phyloP scores from a whole-genome alignment of 2,329 filamentous ascomycete genomes.

The Pseudogymnoascus sp. region DNA sequence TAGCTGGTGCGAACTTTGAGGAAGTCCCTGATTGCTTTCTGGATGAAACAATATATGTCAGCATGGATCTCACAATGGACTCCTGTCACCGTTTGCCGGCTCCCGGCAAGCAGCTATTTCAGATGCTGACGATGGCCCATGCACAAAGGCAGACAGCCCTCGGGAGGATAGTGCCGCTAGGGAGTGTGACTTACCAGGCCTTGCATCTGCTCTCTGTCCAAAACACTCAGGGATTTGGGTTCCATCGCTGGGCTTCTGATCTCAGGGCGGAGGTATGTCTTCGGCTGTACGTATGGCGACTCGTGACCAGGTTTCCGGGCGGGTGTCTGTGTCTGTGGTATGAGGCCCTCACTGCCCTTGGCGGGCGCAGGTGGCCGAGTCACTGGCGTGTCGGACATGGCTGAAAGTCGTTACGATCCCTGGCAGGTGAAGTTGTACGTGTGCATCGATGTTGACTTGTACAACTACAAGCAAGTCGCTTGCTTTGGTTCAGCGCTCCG shows the following conservation, averaged over 20 bases:
- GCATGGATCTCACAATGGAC: not conserved
- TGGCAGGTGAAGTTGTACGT: constrained; percentile 13
- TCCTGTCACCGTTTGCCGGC: not conserved
- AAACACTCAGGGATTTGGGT: constrained; percentile 43
- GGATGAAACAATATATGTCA: constrained; percentile 16
- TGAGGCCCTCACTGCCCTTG: constrained; percentile 17
- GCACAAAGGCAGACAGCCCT: not conserved
- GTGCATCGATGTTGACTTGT: constrained; percentile 14
- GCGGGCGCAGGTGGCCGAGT: constrained; percentile 23
- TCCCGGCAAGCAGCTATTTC: not conserved
- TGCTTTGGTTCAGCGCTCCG: constrained; percentile 8
- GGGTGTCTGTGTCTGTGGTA: constrained; percentile 24
- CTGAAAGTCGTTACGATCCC: constrained; percentile 15
- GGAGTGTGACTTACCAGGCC: constrained; percentile 56
- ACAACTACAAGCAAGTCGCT: constrained; percentile 4
- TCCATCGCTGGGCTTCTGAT: constrained; percentile 26
- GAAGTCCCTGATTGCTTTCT: constrained; percentile 91
- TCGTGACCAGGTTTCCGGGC: constrained; percentile 26
- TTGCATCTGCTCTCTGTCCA: constrained; percentile 71
- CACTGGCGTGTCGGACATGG: constrained; percentile 30
- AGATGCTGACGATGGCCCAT: not conserved
- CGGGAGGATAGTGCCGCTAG: constrained; percentile 1
- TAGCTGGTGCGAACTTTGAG: constrained; percentile 94
- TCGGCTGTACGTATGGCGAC: constrained; percentile 28
- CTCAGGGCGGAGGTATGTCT: constrained; percentile 29